Base-by-base conservation (phyloP, 1,284 basidiomycete species). In the Inonotus hispidus region DNA sequence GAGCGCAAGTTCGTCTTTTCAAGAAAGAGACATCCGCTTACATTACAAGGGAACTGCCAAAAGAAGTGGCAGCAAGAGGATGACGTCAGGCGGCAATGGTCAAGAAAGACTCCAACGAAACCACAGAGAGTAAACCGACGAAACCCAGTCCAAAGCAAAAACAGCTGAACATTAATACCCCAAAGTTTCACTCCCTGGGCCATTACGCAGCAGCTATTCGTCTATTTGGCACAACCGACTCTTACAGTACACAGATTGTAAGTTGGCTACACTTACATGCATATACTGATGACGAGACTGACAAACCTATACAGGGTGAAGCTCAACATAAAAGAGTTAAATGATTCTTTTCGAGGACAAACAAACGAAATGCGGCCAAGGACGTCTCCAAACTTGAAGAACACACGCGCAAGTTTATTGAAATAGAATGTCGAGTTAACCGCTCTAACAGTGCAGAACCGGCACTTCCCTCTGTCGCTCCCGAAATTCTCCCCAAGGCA, bases 251-350 rank as follows among this genome's bases (percentile, higher is more conserved):
- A 23, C 38, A 57, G 29, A 57, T 49, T 16, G 55, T 57, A 39
- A 41, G 55, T 32, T n/a, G n/a, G n/a, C n/a, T n/a, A n/a, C n/a
- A n/a, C n/a, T n/a, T n/a, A n/a, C n/a, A n/a, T n/a, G n/a, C n/a
- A n/a, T n/a, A n/a, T n/a, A n/a, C n/a, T n/a, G n/a, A n/a, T n/a
- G n/a, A n/a, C n/a, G n/a, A n/a, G n/a, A n/a, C n/a, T n/a, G n/a
- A n/a, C n/a, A n/a, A n/a, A n/a, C n/a, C n/a, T n/a, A n/a, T n/a
- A 13, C 43, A 75, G 74, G 69, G 71, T 0, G 73, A 77, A 59
- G 66, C 70, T 0, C 70, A 74, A 46, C 75, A 77, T 54, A 60
- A 69, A 0, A 55, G 56, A 2, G 66, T 74, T 3, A 79, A 79
- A 50, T 37, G 56, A 0, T 69, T 72, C n/a, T 77, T 74, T 60